phyloP scores from a whole-genome alignment of 352 stramenopile genomes.

The Phytophthora citrophthora region DNA sequence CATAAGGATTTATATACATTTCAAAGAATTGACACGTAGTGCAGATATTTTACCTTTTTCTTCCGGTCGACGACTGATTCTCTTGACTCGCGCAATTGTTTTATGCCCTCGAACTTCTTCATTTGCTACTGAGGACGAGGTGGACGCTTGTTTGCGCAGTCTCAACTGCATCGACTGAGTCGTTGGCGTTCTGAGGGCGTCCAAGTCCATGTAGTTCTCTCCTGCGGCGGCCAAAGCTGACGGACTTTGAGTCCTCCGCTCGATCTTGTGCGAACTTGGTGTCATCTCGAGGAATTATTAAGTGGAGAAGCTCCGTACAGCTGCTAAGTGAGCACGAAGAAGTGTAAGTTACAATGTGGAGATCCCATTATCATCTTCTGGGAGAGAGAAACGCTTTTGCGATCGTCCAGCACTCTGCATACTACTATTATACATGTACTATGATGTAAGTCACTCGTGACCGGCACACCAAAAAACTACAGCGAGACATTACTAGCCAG shows the following conservation, averaged over 20 bases:
- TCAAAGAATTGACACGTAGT: not conserved
- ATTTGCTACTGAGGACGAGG: constrained; percentile 17
- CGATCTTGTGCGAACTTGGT: not conserved
- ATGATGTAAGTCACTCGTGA: too few species aligned
- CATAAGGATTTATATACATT: not conserved
- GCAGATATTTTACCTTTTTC: constrained; percentile 20
- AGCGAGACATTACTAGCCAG: too few species aligned
- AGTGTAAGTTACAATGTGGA: constrained; percentile 1
- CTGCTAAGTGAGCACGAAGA: constrained; percentile 8
- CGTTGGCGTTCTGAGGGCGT: constrained; percentile 27
- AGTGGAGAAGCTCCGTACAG: constrained; percentile 5
- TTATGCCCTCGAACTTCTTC: constrained; percentile 15
- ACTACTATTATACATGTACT: too few species aligned
- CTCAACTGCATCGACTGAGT: constrained; percentile 44
- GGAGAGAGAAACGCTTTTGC: constrained; percentile 25
- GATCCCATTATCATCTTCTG: constrained; percentile 25
- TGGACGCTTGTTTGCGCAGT: constrained; percentile 34
- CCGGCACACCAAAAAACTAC: too few species aligned
- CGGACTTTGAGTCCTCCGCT: constrained; percentile 12
- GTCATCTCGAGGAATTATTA: constrained; percentile 2
- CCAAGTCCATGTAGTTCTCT: constrained; percentile 33
- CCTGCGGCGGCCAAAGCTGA: constrained; percentile 13
- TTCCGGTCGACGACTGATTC: constrained; percentile 41
- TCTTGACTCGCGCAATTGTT: constrained; percentile 43
- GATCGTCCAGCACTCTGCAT: not conserved